Evolutionary conservation across 139 green algal genomes (phyloP).

Genomic region (Chlorella sp.): DNA sequence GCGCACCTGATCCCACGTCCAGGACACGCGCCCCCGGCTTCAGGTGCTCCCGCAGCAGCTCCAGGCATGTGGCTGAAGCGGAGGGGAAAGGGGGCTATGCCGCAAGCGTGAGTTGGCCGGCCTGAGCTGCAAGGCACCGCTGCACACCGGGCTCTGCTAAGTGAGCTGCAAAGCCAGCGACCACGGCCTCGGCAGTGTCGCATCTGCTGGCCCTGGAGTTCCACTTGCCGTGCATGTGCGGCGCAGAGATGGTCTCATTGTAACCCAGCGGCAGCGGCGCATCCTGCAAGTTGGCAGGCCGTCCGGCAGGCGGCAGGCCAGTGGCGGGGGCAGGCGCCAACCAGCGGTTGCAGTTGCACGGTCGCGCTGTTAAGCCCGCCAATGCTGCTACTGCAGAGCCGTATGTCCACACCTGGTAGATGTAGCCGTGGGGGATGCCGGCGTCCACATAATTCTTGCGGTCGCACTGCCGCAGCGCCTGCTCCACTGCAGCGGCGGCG

Average conservation of each 20-base stretch:
- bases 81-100: neutral
- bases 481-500: neutral
- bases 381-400: neutral
- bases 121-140: neutral
- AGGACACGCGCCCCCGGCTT: constrained; percentile 74
- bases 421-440: constrained; percentile 4
- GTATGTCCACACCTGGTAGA: neutral
- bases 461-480: constrained; percentile 8
- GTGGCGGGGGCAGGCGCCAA: neutral
- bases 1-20: constrained; percentile 82
- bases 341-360: neutral
- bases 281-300: neutral
- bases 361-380: neutral
- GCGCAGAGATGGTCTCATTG: constrained; percentile 85
- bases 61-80: constrained; percentile 64
- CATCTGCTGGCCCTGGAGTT: neutral
- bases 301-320: no score
- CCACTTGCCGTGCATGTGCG: constrained; percentile 91
- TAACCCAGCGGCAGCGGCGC: constrained; percentile 38
- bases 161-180: no score
- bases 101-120: neutral
- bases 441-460: constrained; percentile 4
- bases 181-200: no score
- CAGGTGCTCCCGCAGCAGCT: constrained; percentile 76
- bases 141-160: no score